Base-by-base conservation (phyloP, 1,139 yeast genomes). In the Scheffersomyces titani region DNA sequence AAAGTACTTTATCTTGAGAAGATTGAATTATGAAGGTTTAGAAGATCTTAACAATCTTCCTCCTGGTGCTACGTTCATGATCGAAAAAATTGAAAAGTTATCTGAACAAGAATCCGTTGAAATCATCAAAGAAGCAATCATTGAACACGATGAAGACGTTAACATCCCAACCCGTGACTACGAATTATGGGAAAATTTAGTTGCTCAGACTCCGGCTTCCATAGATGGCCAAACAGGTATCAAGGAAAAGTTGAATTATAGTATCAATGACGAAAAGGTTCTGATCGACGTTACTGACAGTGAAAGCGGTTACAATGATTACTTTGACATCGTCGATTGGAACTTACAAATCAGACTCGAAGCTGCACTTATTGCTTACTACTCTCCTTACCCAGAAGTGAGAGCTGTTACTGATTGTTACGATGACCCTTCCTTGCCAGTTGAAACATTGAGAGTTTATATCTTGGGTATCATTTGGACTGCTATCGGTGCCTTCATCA, bases 331-430 rank as follows among this genome's bases (percentile, higher is more conserved):
- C 16, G n/a, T 44, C n/a, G 65, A 64, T 52, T 64, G 67, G 66
- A 51, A 53, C 9, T 56, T 65, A 11, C 65, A 63, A 53, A 63
- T 59, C 11, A 59, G 62, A 19, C 48, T 60, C 21, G 68, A 66
- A 47, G 69, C 69, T 19, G 61, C 63, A 1, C 54, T 86, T 52
- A 70, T 82, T 54, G 74, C 81, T 51, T 85, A 74, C 65, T 82
- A 80, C 67, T 85, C 89, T 1, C 88, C 89, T 1, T 87, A 87
- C 66, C 84, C 87, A 3, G 90, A 86, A 67, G 89, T 87, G 6
- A 76, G 91, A 60, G 77, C 90, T 9, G 82, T 84, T 40, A 75
- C 86, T 36, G 81, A 79, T 53, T 83, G 86, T 19, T 70, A 69
- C 51, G 88, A 85, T 65, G 87, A 85, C 61, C 80, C 81, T 1